These are phyloP conservation scores for Diplodia seriata DNA, from an alignment of 2,329 filamentous ascomycete species.

Conservation along the genomic window DNA sequence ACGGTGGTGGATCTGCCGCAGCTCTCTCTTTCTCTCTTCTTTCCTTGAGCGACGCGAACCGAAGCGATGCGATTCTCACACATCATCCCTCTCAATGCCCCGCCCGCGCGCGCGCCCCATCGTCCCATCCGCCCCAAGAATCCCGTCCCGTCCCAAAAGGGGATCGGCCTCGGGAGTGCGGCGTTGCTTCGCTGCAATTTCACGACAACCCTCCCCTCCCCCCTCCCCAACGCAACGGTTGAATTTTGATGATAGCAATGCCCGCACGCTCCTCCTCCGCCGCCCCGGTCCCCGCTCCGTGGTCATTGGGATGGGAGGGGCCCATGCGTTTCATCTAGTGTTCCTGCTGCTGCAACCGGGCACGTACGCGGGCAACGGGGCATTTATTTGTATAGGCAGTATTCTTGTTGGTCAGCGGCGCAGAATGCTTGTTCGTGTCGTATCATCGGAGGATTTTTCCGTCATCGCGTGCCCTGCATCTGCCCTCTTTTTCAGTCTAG, in stretches of 20 bases:
- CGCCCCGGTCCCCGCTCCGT: too few species aligned
- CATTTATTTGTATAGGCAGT: background rate
- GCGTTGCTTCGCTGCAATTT: slow-evolving; percentile 28
- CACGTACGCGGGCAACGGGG: background rate
- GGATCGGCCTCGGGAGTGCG: slow-evolving; percentile 25
- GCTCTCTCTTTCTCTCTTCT: background rate
- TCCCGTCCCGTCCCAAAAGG: background rate
- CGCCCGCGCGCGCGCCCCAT: too few species aligned
- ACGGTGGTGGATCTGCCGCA: background rate
- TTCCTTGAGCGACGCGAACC: too few species aligned
- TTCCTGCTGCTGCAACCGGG: background rate
- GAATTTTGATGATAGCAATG: background rate
- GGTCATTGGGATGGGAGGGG: background rate
- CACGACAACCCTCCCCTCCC: background rate
- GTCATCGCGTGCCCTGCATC: background rate
- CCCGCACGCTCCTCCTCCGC: too few species aligned
- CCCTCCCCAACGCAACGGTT: background rate
- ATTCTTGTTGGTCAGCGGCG: background rate
- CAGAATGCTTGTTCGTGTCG: background rate
- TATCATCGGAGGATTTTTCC: slow-evolving; percentile 1
- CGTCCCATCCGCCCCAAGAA: background rate
- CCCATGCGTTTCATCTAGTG: background rate
- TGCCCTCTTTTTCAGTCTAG: background rate
- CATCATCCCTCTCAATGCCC: too few species aligned
- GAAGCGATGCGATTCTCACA: background rate